Evolutionary conservation across 2,329 filamentous ascomycete species (phyloP), one percentile per base, ranked within the genome.

Genomic region (Herpotrichia juniperi): DNA sequence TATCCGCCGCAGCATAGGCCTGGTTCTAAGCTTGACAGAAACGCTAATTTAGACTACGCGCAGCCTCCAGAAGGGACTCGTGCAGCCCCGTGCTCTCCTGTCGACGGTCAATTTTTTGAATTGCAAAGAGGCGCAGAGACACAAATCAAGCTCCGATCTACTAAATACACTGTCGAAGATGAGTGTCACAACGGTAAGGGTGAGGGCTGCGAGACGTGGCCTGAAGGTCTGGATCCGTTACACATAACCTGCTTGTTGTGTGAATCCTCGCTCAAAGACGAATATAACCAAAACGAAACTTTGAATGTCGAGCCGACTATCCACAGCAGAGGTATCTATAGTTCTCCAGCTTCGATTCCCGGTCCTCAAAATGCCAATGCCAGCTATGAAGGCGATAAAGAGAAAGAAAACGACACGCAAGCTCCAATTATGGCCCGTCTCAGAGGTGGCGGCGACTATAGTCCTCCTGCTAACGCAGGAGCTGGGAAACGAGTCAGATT

Each of bases 11-110:
- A 11, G 11, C 26, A 42, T 10, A 21, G 17, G 9, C 11, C 31
- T 24, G 51, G 7, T 12, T 12, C 26, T 28, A 12, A 54, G 26
- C 43, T 50, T 3, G 43, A 47, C 17, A 26, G 48, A n/a, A 44
- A 43, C 8, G 42, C 42, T 4, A 54, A 50, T 17, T 54, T 47
- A 19, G 42, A 37, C 21, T 54, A 47, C 19, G 51, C 50, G 30
- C 40, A 35, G 12, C 32, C 32, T 7, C 32, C 32, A n/a, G 26
- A 28, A 7, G 32, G 32, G 17, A n/a, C 12, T 7, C 32, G 32
- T n/a, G 32, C 32, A 6, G 32, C 32, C 6, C 12, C 32, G 6
- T n/a, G 12, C 16, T 19, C 17, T n/a, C 32, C 32, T 7, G 32
- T 19, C 6, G 17, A 7, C 7, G 32, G 16, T 8, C 17, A n/a